phyloP scores from a whole-genome alignment of 2,329 filamentous ascomycete genomes.

The Akanthomyces muscarius region DNA sequence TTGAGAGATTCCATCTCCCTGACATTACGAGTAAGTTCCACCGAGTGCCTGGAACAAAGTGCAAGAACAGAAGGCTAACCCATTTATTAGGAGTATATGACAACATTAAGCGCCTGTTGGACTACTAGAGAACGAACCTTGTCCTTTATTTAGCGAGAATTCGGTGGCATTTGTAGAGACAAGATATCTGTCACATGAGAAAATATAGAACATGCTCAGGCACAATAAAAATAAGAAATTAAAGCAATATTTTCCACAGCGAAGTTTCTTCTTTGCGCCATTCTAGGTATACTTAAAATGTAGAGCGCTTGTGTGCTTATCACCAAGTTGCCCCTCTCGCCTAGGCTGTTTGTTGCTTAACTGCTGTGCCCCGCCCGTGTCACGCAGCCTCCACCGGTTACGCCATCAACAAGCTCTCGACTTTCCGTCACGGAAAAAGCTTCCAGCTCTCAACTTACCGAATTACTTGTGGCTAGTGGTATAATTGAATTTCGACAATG shows the following conservation, averaged over 20 bases:
- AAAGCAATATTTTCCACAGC: neutral
- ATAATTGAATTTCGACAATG: conserved; percentile 24
- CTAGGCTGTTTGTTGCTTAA: neutral
- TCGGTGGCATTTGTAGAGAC: conserved; percentile 1
- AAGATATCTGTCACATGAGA: neutral
- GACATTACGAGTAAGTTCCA: conserved; percentile 75
- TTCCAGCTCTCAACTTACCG: neutral
- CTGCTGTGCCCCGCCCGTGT: conserved; percentile 13
- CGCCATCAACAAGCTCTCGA: conserved; percentile 15
- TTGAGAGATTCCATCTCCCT: conserved; percentile 76
- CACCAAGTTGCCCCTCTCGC: neutral
- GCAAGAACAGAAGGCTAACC: neutral
- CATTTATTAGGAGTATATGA: conserved; percentile 60
- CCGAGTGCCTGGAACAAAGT: too few relatives aligned
- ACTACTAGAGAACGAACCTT: conserved; percentile 49
- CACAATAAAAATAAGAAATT: neutral
- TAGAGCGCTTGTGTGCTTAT: neutral
- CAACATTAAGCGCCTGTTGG: conserved; percentile 61
- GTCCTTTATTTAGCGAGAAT: conserved; percentile 5
- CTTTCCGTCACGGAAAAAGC: neutral
- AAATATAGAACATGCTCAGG: conserved; percentile 1
- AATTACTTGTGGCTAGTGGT: conserved; percentile 8
- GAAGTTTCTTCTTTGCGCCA: neutral
- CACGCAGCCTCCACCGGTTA: conserved; percentile 15
- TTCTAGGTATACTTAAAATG: too few relatives aligned